Base-by-base conservation (phyloP, 1,139 yeast species). In the Blastobotrys indianensis region DNA sequence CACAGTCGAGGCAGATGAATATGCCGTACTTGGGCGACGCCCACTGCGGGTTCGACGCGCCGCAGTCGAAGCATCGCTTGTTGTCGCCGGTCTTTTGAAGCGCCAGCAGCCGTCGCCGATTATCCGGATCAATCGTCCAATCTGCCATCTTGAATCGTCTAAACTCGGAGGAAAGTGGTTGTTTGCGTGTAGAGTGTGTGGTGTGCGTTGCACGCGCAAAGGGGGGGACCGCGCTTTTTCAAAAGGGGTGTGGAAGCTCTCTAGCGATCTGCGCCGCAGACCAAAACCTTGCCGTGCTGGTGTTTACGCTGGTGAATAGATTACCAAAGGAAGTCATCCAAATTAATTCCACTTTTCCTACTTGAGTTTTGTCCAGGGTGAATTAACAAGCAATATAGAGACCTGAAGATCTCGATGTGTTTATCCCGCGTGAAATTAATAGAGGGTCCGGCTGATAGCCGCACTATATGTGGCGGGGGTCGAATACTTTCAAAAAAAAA, bases 11-110 rank as follows among this genome's bases (percentile, higher is more conserved):
- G 69, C 99, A 94, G 62, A 92, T 88, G 65, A 88, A 88, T 51
- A 90, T 83, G 47, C 98, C 99, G 67, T 88, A 90, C 63, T 94
- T 92, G 40, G 97, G 97, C 9, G 97, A 86, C 3, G 98, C 96
- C 99, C 99, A 92, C 61, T 94, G 96, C 7, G 99, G 98, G 64
- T 90, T 90, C 51, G 94, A 95, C 3, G 97, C 95, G 35, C 75
- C 77, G 67, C 98, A 94, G 67, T 92, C 99, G 64, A 87, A 84
- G 69, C 99, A 92, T 63, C 78, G 82, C 69, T 85, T 86, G 73
- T 90, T 90, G 17, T 74, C 81, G 38, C 92, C 95, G 41, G 73
- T 72, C 64, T 87, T 87, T 61, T 90, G 97, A 53, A 88, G 70
- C 39, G 79, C 79, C 54, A 88, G 71, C 48, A 90, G 75, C 65